A percentile compares a stretch with the other conserved stretches of the same genome.
Evolutionary conservation across 1,284 basidiomycete genomes (phyloP).

Genomic region (Schizopora paradoxa): DNA sequence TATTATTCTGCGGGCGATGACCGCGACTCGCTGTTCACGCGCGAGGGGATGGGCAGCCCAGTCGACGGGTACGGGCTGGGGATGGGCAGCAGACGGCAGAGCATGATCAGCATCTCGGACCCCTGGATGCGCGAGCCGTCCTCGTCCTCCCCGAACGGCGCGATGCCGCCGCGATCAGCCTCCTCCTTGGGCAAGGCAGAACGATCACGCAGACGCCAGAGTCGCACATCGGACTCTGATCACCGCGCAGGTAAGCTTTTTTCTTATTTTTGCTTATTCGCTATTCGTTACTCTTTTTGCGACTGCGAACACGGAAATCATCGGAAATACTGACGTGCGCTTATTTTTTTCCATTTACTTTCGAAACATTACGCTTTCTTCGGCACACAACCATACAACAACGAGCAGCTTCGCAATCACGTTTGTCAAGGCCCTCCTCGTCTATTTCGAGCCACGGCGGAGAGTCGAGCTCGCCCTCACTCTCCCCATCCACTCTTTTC

Average conservation of each 20-base stretch:
- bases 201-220: too few relatives aligned
- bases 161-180: too few relatives aligned
- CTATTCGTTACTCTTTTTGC: too few relatives aligned
- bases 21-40: too few relatives aligned
- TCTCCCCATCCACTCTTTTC: background rate
- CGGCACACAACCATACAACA: background rate
- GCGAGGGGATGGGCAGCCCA: too few relatives aligned
- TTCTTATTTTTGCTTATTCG: too few relatives aligned
- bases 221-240: conserved; percentile 2
- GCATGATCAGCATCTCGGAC: conserved; percentile 7
- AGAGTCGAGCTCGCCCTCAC: background rate
- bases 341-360: conserved; percentile 1
- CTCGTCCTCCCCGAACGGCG: too few relatives aligned
- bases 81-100: conserved; percentile 6
- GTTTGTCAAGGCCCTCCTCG: conserved; percentile 6
- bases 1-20: conserved; percentile 10
- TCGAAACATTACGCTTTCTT: too few relatives aligned
- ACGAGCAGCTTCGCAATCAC: background rate
- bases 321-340: background rate
- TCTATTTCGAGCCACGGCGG: conserved; percentile 9
- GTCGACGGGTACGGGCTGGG: too few relatives aligned
- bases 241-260: conserved; percentile 6
- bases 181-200: background rate
- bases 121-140: conserved; percentile 13
- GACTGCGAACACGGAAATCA: background rate